Conservation (phyloP, 2,329 filamentous ascomycete species). For the Hirsutella rhossiliensis region DNA sequence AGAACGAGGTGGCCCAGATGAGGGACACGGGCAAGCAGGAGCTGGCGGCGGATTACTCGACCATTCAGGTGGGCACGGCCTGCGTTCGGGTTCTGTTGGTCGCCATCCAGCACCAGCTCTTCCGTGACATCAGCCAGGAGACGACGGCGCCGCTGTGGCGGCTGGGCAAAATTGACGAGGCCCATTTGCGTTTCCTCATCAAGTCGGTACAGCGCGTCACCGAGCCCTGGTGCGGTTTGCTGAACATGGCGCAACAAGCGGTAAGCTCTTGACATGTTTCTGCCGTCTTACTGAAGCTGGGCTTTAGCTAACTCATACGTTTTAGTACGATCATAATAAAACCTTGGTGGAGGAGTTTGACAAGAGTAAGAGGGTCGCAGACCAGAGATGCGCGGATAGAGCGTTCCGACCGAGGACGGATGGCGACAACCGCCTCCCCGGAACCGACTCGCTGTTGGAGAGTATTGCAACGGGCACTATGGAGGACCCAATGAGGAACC, state of each 20-base stretch:
- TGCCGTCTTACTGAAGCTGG: background rate
- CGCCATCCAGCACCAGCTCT: conserved; percentile 22
- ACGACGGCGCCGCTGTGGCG: conserved; percentile 25
- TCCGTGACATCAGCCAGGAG: conserved; percentile 18
- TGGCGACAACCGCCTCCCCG: conserved; percentile 9
- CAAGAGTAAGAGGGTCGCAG: conserved; percentile 14
- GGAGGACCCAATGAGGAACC: conserved; percentile 6
- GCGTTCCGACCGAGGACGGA: conserved; percentile 4
- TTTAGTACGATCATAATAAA: conserved; percentile 16
- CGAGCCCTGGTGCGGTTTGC: conserved; percentile 18
- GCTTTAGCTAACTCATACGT: conserved; percentile 1
- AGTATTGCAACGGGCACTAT: conserved; percentile 9
- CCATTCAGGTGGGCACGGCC: conserved; percentile 18
- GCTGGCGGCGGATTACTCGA: conserved; percentile 17
- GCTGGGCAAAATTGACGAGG: conserved; percentile 17
- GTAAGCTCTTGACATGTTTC: conserved; percentile 9
- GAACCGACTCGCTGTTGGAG: conserved; percentile 15
- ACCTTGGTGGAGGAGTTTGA: conserved; percentile 18
- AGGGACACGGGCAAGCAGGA: conserved; percentile 11
- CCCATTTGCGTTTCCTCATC: conserved; percentile 19
- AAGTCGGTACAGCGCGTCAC: conserved; percentile 20
- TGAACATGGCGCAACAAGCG: conserved; percentile 14
- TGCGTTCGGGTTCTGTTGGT: conserved; percentile 20
- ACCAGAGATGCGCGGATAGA: conserved; percentile 7
- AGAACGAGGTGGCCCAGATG: conserved; percentile 15